Conservation (phyloP, 1,284 basidiomycete species). For the Irpex sp. region DNA sequence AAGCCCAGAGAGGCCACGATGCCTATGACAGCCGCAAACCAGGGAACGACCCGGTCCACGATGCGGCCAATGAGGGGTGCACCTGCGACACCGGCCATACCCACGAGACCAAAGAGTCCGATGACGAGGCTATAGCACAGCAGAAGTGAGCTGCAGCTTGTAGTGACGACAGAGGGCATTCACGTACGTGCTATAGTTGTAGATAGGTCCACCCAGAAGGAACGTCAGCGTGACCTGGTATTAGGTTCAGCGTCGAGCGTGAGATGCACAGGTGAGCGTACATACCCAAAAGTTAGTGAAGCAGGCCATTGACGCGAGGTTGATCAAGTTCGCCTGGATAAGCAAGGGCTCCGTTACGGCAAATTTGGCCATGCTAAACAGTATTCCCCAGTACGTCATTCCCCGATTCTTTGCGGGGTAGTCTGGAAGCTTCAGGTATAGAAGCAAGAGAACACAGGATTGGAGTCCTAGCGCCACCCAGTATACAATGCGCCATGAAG, state of each 20-base stretch:
- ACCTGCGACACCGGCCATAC: slow-evolving; percentile 47
- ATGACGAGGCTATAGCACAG: slow-evolving; percentile 45
- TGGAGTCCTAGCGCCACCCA: slow-evolving; percentile 54
- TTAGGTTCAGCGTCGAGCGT: too few species aligned
- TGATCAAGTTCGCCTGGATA: slow-evolving; percentile 54
- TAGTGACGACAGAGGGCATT: background rate
- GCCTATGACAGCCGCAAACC: slow-evolving; percentile 52
- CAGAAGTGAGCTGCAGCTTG: too few species aligned
- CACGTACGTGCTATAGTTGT: slow-evolving; percentile 49
- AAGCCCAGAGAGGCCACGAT: slow-evolving; percentile 45
- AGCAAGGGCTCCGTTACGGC: slow-evolving; percentile 59
- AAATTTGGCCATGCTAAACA: slow-evolving; percentile 55
- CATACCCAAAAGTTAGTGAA: slow-evolving; percentile 52
- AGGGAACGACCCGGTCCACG: slow-evolving; percentile 55
- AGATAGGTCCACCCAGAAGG: slow-evolving; percentile 55
- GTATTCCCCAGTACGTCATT: slow-evolving; percentile 52
- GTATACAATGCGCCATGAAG: slow-evolving; percentile 55
- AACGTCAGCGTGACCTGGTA: slow-evolving; percentile 52
- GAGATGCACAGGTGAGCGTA: too few species aligned
- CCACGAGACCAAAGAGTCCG: slow-evolving; percentile 62
- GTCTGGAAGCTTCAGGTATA: slow-evolving; percentile 57
- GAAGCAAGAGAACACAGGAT: slow-evolving; percentile 39
- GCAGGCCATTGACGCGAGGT: slow-evolving; percentile 44
- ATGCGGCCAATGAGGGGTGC: slow-evolving; percentile 55
- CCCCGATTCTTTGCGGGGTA: slow-evolving; percentile 53